Conservation (phyloP, 805 yeast genomes). For the Spathaspora girioi region DNA sequence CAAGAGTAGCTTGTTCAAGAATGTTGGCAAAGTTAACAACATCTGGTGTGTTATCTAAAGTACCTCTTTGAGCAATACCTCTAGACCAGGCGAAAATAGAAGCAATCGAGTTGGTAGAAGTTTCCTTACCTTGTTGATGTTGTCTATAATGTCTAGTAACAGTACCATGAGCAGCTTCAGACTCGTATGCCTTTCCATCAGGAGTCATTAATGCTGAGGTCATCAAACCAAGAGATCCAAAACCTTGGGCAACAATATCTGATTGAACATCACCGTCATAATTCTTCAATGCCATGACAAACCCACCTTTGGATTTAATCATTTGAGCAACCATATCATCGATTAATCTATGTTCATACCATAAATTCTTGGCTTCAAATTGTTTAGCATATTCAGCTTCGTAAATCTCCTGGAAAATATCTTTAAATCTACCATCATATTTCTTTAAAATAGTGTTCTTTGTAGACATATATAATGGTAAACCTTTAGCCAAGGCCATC, state of each 20-base stretch:
- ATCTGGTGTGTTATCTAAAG: conserved; percentile 66
- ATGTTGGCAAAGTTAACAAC: conserved; percentile 63
- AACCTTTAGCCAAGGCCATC: conserved; percentile 60
- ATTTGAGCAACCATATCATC: conserved; percentile 90
- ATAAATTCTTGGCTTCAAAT: conserved; percentile 59
- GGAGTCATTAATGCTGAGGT: conserved; percentile 80
- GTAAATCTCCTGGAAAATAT: conserved; percentile 67
- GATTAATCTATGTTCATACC: conserved; percentile 77
- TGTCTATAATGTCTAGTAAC: conserved; percentile 85
- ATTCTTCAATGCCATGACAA: conserved; percentile 74
- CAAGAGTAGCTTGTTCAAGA: conserved; percentile 65
- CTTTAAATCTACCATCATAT: conserved; percentile 81
- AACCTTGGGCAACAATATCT: conserved; percentile 84
- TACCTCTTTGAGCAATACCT: conserved; percentile 80
- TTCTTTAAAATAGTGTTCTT: conserved; percentile 79
- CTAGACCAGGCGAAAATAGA: conserved; percentile 86
- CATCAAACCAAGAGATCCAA: conserved; percentile 81
- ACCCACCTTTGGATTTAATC: conserved; percentile 83
- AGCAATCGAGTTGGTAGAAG: conserved; percentile 82
- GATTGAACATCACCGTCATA: conserved; percentile 86
- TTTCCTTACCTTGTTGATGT: conserved; percentile 76
- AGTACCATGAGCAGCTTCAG: conserved; percentile 87
- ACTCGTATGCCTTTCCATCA: conserved; percentile 81
- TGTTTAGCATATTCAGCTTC: conserved; percentile 52
- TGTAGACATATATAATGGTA: conserved; percentile 68